phyloP scores from a whole-genome alignment of 805 yeast species.

The Yamadazyma takamatsuzukensis region DNA sequence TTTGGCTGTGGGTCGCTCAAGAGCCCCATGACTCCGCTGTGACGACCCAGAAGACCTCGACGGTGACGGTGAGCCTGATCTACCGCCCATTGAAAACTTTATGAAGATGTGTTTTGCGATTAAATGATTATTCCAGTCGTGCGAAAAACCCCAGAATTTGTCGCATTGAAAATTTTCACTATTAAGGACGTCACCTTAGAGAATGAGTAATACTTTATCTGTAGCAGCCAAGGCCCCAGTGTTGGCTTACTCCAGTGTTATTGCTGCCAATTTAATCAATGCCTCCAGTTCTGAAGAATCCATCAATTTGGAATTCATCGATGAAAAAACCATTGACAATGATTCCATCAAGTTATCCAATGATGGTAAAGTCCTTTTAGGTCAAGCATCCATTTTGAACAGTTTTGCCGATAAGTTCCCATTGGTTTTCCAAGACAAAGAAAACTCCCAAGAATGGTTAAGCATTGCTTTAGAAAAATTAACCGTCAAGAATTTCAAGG shows the following conservation, averaged over 20 bases:
- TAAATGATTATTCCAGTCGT: too few species aligned
- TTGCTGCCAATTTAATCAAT: conserved; percentile 75
- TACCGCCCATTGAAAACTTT: too few species aligned
- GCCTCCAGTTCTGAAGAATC: conserved; percentile 36
- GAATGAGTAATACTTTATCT: conserved; percentile 50
- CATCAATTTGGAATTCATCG: conserved; percentile 62
- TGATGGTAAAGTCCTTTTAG: conserved; percentile 41
- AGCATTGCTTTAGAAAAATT: conserved; percentile 65
- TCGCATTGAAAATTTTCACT: conserved; percentile 1
- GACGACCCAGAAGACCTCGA: conserved; percentile 4
- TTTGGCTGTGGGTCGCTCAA: conserved; percentile 57
- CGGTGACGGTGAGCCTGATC: conserved; percentile 1
- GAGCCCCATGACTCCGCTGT: too few species aligned
- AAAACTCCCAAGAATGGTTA: conserved; percentile 57
- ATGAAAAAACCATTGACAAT: conserved; percentile 56
- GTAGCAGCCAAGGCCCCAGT: conserved; percentile 85
- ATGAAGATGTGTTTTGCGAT: too few species aligned
- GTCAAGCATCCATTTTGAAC: conserved; percentile 44
- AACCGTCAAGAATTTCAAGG: conserved; percentile 83
- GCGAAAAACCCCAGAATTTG: too few species aligned
- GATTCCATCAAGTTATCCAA: conserved; percentile 40
- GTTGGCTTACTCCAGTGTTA: conserved; percentile 73
- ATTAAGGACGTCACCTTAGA: too few species aligned
- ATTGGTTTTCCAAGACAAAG: conserved; percentile 30
- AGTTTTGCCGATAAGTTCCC: conserved; percentile 54